Evolutionary conservation across 805 yeast species (phyloP).

Genomic region (Wickerhamiella azyma): DNA sequence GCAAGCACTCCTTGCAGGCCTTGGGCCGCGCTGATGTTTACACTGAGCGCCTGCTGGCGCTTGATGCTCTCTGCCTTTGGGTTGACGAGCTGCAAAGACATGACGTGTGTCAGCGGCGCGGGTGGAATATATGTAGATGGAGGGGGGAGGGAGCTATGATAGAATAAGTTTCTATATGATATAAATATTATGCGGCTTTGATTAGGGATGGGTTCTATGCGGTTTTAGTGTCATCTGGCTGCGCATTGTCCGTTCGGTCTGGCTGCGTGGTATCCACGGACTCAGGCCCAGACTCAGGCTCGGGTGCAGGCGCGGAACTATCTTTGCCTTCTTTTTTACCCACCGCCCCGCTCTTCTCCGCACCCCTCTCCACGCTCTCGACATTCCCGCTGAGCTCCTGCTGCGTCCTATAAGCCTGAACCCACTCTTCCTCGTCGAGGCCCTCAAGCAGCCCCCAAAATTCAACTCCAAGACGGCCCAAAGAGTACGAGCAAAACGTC

Average conservation of each 20-base stretch:
- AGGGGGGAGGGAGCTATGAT: too few species aligned
- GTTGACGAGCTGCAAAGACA: conserved; percentile 63
- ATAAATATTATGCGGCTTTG: too few species aligned
- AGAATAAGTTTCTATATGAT: too few species aligned
- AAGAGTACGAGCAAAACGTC: conserved; percentile 77
- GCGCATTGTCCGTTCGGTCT: too few species aligned
- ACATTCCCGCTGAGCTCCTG: conserved; percentile 17
- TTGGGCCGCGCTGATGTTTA: conserved; percentile 90
- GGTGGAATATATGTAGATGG: neutral
- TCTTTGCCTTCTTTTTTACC: too few species aligned
- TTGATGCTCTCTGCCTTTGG: conserved; percentile 97
- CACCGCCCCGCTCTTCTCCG: too few species aligned
- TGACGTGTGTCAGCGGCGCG: conserved; percentile 1
- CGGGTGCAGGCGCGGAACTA: too few species aligned
- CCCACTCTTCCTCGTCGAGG: conserved; percentile 32
- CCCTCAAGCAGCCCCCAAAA: conserved; percentile 35
- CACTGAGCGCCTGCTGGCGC: conserved; percentile 89
- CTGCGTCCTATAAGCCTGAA: conserved; percentile 32
- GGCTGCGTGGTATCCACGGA: too few species aligned
- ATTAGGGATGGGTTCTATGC: too few species aligned
- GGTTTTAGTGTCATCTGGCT: too few species aligned
- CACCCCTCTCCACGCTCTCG: too few species aligned
- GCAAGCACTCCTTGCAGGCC: conserved; percentile 88
- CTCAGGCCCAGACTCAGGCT: too few species aligned
- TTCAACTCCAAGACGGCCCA: conserved; percentile 57